Evolutionary conservation across 1,284 basidiomycete genomes (phyloP).

Genomic region (Cystobasidiaceae sp.): DNA sequence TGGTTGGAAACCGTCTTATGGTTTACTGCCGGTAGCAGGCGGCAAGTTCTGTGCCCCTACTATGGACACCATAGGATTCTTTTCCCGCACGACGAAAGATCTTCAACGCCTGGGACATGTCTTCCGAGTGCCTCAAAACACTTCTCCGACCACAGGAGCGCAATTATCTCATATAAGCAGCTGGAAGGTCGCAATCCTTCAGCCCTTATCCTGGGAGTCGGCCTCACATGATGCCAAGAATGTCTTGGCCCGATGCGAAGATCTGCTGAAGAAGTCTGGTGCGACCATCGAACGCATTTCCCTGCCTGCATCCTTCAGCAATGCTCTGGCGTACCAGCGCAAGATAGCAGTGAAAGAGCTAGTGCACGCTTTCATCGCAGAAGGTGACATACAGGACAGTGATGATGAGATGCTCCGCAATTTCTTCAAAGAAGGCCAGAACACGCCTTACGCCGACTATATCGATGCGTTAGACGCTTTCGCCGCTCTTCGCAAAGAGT

Average conservation of each 20-base stretch:
- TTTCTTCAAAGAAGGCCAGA: background rate
- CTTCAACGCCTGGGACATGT: conserved; percentile 37
- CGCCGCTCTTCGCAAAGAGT: background rate
- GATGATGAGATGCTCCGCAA: background rate
- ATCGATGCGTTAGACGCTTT: conserved; percentile 13
- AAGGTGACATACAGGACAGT: background rate
- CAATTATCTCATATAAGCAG: background rate
- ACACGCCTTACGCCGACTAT: background rate
- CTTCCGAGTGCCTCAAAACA: conserved; percentile 32
- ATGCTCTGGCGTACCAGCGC: background rate
- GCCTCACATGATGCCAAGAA: conserved; percentile 7
- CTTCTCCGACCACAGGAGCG: too few species aligned
- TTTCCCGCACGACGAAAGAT: conserved; percentile 37
- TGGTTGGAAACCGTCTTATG: conserved; percentile 91
- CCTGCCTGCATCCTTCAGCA: background rate
- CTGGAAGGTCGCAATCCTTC: conserved; percentile 1
- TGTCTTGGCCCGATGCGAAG: background rate
- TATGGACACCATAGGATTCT: conserved; percentile 43
- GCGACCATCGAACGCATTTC: background rate
- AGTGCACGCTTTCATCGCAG: background rate
- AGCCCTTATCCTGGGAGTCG: conserved; percentile 2
- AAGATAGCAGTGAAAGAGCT: background rate
- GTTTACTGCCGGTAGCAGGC: conserved; percentile 81
- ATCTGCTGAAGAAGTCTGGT: background rate
- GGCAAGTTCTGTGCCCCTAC: conserved; percentile 39